Conservation (phyloP, 495 filamentous ascomycete species). For the Aspergillus indologenus region DNA sequence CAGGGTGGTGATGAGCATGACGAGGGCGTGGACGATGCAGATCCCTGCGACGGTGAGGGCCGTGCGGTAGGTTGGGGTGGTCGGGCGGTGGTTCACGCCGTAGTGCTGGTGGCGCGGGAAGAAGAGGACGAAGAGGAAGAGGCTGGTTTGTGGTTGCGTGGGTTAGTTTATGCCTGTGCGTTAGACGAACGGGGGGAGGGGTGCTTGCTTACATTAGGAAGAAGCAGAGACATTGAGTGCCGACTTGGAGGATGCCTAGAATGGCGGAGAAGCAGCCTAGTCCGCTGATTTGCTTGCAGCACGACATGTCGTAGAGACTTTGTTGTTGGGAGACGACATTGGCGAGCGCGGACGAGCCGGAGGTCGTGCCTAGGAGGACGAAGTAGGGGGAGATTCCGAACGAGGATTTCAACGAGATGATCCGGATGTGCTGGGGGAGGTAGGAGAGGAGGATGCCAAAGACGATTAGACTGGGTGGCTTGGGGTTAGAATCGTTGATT, state of each 20-base stretch:
- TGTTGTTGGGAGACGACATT: conserved; percentile 84
- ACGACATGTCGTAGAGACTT: conserved; percentile 74
- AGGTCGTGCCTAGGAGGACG: conserved; percentile 85
- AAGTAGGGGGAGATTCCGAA: conserved; percentile 95
- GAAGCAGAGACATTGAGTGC: conserved; percentile 88
- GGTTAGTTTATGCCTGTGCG: neutral
- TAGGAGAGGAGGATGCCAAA: conserved; percentile 91
- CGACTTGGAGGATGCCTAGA: conserved; percentile 85
- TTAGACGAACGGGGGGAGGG: neutral
- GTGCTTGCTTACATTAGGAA: conserved; percentile 70
- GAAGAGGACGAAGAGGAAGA: conserved; percentile 83
- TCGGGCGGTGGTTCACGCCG: conserved; percentile 31
- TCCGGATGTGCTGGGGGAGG: conserved; percentile 89
- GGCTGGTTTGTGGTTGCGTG: conserved; percentile 39
- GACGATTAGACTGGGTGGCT: conserved; percentile 65
- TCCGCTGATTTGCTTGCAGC: conserved; percentile 75
- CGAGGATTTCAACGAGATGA: conserved; percentile 82
- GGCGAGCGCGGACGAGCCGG: conserved; percentile 78
- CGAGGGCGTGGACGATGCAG: conserved; percentile 68
- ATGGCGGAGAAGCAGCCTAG: conserved; percentile 82
- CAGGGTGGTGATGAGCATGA: conserved; percentile 62
- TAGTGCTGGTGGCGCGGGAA: conserved; percentile 64
- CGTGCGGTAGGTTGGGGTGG: conserved; percentile 63
- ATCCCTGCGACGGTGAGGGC: conserved; percentile 67
- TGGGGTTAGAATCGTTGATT: neutral